Evolutionary conservation across 2,329 filamentous ascomycete genomes (phyloP).

Genomic region (Epichloe aotearoae): DNA sequence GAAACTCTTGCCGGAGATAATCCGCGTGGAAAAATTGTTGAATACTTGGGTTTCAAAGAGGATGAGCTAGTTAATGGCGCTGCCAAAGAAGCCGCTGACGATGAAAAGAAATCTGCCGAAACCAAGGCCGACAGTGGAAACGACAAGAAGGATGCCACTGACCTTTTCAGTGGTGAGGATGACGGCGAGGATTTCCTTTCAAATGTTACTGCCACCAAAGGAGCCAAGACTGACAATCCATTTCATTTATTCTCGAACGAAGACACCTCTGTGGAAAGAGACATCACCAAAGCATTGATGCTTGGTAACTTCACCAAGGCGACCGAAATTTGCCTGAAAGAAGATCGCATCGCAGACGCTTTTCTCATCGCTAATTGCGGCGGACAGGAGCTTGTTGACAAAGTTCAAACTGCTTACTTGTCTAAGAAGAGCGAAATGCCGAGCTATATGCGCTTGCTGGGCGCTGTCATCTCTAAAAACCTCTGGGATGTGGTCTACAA

Average conservation of each 20-base stretch:
- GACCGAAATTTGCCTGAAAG: slow-evolving; percentile 74
- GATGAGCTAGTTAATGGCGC: slow-evolving; percentile 40
- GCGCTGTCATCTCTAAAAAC: slow-evolving; percentile 90
- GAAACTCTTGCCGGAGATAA: slow-evolving; percentile 76
- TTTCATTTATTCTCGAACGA: slow-evolving; percentile 78
- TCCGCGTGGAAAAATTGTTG: slow-evolving; percentile 72
- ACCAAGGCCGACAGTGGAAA: slow-evolving; percentile 20
- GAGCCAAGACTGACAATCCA: slow-evolving; percentile 82
- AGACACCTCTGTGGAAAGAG: slow-evolving; percentile 74
- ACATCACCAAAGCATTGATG: slow-evolving; percentile 77
- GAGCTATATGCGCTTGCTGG: slow-evolving; percentile 81
- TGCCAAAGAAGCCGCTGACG: slow-evolving; percentile 15
- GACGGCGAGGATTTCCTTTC: slow-evolving; percentile 79
- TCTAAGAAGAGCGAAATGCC: slow-evolving; percentile 69
- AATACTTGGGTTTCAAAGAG: slow-evolving; percentile 78
- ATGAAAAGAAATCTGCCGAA: slow-evolving; percentile 14
- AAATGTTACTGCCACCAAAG: slow-evolving; percentile 75
- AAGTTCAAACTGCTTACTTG: slow-evolving; percentile 84
- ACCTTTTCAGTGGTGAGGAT: slow-evolving; percentile 57
- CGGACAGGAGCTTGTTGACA: slow-evolving; percentile 83
- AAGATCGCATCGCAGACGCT: slow-evolving; percentile 85
- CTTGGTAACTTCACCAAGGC: slow-evolving; percentile 85
- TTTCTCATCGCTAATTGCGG: slow-evolving; percentile 98
- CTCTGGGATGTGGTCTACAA: slow-evolving; percentile 98
- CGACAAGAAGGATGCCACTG: slow-evolving; percentile 52